phyloP scores from a whole-genome alignment of 345 rosid genomes.

The Eucalyptus polybractea region DNA sequence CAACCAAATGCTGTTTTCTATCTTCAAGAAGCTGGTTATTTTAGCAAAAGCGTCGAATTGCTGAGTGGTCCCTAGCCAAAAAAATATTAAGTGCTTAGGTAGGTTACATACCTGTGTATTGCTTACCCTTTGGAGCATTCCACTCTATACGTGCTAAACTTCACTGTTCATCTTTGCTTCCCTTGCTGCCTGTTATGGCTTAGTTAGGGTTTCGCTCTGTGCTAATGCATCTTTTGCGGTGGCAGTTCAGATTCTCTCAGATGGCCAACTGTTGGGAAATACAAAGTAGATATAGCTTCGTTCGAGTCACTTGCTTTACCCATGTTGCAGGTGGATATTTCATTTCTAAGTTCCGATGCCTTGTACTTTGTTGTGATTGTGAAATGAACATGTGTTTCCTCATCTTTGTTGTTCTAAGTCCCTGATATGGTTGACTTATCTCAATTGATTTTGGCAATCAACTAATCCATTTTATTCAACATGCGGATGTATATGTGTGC shows the following conservation, averaged over 20 bases:
- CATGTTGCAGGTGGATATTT: slow-evolving; percentile 37
- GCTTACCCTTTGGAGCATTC: neutral
- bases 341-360: neutral
- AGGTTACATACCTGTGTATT: neutral
- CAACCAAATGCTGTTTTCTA: neutral
- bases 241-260: slow-evolving; percentile 38
- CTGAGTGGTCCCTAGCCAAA: neutral
- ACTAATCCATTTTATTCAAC: neutral
- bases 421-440: neutral
- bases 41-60: neutral
- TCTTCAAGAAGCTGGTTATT: neutral
- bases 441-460: neutral
- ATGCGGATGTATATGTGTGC: neutral
- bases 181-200: neutral
- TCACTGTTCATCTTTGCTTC: neutral
- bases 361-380: neutral
- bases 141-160: neutral
- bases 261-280: slow-evolving; percentile 69
- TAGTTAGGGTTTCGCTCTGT: neutral
- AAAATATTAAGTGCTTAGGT: neutral
- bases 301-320: slow-evolving; percentile 69
- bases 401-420: neutral
- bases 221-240: neutral
- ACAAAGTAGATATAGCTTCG: slow-evolving; percentile 51
- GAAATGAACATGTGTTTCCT: neutral